Conservation (phyloP, 73 alveolate species). For the Paramecium primaurelia region DNA sequence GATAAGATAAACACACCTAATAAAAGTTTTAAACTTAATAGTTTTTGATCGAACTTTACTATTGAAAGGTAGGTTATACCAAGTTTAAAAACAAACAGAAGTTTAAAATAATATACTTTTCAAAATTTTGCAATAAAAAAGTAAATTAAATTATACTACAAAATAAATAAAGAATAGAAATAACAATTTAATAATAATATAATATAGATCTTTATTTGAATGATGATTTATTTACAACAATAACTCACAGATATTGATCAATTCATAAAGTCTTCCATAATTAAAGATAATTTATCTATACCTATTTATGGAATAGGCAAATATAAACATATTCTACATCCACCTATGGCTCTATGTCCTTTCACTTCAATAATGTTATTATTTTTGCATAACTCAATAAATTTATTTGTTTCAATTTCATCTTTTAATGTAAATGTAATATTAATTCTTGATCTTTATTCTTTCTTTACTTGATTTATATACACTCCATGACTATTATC, state of each 20-base stretch:
- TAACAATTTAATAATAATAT: neutral
- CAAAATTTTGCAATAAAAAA: neutral
- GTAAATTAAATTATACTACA: neutral
- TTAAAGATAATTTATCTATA: constrained; percentile 50
- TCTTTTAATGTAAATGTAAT: constrained; percentile 42
- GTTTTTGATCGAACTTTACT: too few relatives aligned
- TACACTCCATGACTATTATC: constrained; percentile 21
- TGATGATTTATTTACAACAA: neutral
- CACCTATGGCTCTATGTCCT: constrained; percentile 80
- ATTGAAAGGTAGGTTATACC: neutral
- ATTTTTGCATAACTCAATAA: constrained; percentile 61
- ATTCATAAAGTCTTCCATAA: neutral
- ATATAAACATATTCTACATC: constrained; percentile 72
- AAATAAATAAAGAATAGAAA: neutral
- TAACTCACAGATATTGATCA: neutral
- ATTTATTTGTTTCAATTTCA: constrained; percentile 58
- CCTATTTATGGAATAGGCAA: constrained; percentile 73
- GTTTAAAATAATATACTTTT: neutral
- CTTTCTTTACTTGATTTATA: neutral
- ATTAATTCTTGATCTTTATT: constrained; percentile 29
- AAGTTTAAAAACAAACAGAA: neutral
- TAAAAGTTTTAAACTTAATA: too few relatives aligned
- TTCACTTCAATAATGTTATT: constrained; percentile 65
- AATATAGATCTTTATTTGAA: neutral
- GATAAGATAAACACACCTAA: too few relatives aligned